These are phyloP conservation scores for Candida smagusa DNA, from an alignment of 1,139 yeast species.

Conservation along the genomic window DNA sequence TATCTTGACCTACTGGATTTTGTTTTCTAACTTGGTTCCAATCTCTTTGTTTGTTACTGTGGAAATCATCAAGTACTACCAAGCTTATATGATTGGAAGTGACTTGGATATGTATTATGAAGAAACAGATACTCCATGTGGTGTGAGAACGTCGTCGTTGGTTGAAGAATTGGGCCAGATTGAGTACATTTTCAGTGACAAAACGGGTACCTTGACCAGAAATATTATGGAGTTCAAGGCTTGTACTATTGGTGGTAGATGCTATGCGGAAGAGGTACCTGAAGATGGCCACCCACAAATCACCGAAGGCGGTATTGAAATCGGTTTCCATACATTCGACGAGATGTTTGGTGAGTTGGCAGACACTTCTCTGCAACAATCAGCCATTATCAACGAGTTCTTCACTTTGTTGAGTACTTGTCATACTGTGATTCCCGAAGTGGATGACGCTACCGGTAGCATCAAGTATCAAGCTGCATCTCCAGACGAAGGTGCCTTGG, in stretches of 20 bases:
- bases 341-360: slow-evolving; percentile 54
- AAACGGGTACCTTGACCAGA: slow-evolving; percentile 93
- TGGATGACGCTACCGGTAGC: slow-evolving; percentile 50
- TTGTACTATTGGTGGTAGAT: slow-evolving; percentile 90
- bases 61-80: slow-evolving; percentile 91
- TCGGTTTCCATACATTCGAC: slow-evolving; percentile 75
- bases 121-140: slow-evolving; percentile 88
- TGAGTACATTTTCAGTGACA: slow-evolving; percentile 91
- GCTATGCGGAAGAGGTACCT: slow-evolving; percentile 86
- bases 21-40: slow-evolving; percentile 93
- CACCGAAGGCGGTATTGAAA: slow-evolving; percentile 79
- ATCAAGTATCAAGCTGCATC: slow-evolving; percentile 98
- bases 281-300: slow-evolving; percentile 78
- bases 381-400: slow-evolving; percentile 73
- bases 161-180: slow-evolving; percentile 97
- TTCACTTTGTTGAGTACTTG: slow-evolving; percentile 85
- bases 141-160: slow-evolving; percentile 88
- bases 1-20: slow-evolving; percentile 89
- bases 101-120: slow-evolving; percentile 91
- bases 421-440: slow-evolving; percentile 96
- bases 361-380: slow-evolving; percentile 43
- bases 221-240: slow-evolving; percentile 95
- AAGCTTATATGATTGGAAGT: slow-evolving; percentile 89
- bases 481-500: slow-evolving; percentile 98
- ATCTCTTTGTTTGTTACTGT: slow-evolving; percentile 93